Evolutionary conservation across 805 yeast species (phyloP).

Genomic region (Candida krabiensis): DNA sequence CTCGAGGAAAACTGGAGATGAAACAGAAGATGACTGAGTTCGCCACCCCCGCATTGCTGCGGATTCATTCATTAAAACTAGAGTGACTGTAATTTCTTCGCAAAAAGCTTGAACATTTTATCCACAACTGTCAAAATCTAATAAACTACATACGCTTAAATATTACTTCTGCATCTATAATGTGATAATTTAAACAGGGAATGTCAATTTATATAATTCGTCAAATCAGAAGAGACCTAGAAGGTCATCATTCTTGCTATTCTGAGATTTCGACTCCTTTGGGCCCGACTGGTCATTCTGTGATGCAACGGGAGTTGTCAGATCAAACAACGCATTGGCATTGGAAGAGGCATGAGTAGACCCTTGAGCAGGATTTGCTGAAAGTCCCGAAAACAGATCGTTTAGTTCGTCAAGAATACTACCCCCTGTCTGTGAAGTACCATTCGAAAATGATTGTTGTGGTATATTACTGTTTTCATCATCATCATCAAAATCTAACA

Average conservation of each 20-base stretch:
- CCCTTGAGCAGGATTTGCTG: conserved; percentile 24
- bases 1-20: not conserved
- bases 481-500: conserved; percentile 83
- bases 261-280: too few species aligned
- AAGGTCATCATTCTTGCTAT: conserved; percentile 18
- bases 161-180: too few species aligned
- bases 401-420: conserved; percentile 71
- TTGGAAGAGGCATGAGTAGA: conserved; percentile 3
- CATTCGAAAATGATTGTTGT: conserved; percentile 14
- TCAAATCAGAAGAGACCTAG: conserved; percentile 16
- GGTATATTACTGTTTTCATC: conserved; percentile 28
- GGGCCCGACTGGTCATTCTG: not conserved
- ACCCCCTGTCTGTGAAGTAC: conserved; percentile 27
- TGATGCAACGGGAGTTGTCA: conserved; percentile 1
- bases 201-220: too few species aligned
- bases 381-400: conserved; percentile 55
- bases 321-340: conserved; percentile 13
- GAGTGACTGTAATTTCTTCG: too few species aligned
- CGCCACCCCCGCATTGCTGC: too few species aligned
- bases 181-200: too few species aligned
- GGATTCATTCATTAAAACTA: too few species aligned
- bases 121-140: too few species aligned
- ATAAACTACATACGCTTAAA: too few species aligned
- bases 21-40: not conserved
- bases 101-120: too few species aligned